Percentiles rank a stretch among this genome's conserved stretches.
phyloP scores from a whole-genome alignment of 108 stramenopile genomes.

The Pseudonitzschia delicatissima region DNA sequence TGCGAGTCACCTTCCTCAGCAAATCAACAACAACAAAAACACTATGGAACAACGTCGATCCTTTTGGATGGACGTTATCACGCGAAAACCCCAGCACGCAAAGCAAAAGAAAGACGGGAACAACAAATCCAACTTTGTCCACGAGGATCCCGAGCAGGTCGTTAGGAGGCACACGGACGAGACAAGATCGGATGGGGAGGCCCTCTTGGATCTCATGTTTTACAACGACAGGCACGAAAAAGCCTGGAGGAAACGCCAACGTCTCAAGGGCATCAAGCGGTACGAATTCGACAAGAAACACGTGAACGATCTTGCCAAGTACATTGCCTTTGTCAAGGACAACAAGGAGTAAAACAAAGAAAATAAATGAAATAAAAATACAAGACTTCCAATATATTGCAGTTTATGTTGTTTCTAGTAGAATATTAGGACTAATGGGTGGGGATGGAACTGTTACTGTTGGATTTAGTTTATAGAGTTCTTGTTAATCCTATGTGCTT shows the following conservation, averaged over 20 bases:
- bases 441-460: too few species aligned
- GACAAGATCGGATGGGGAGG: conserved; percentile 27
- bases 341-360: neutral
- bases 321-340: conserved; percentile 40
- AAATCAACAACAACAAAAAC: too few species aligned
- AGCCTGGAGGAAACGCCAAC: conserved; percentile 36
- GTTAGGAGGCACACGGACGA: conserved; percentile 30
- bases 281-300: conserved; percentile 46
- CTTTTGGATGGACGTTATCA: conserved; percentile 36
- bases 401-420: too few species aligned
- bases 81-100: conserved; percentile 7
- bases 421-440: too few species aligned
- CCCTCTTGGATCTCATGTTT: conserved; percentile 24
- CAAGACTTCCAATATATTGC: too few species aligned
- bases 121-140: neutral
- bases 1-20: too few species aligned
- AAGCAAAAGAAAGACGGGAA: neutral
- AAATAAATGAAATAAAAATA: neutral
- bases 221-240: conserved; percentile 39
- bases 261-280: conserved; percentile 25
- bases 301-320: conserved; percentile 38
- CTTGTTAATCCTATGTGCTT: too few species aligned
- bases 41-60: conserved; percentile 11
- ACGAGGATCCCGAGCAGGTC: conserved; percentile 35
- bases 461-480: too few species aligned